phyloP scores from a whole-genome alignment of 768 basidiomycete species.

The Tricholoma matsutake region DNA sequence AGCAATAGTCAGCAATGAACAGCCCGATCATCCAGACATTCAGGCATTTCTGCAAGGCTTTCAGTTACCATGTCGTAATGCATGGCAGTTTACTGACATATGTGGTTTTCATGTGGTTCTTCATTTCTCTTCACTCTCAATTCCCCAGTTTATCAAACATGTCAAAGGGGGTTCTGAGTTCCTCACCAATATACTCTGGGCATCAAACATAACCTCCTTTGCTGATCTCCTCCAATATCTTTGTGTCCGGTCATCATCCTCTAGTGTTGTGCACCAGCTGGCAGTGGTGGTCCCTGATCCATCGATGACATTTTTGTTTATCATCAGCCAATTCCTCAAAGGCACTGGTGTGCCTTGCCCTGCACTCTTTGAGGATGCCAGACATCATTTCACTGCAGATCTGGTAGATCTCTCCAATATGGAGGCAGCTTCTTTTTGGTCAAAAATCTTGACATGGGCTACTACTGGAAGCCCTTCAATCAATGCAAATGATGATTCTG shows the following conservation, averaged over 20 bases:
- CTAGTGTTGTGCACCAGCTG: background rate
- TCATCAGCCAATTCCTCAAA: background rate
- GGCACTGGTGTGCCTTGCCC: conserved; percentile 2
- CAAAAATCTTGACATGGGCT: conserved; percentile 5
- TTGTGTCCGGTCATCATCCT: background rate
- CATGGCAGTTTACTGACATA: conserved; percentile 1
- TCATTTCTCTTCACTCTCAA: background rate
- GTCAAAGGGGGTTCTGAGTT: conserved; percentile 7
- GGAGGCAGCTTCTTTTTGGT: background rate
- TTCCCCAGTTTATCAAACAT: background rate
- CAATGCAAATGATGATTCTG: background rate
- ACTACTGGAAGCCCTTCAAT: conserved; percentile 2
- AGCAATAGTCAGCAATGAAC: conserved; percentile 1
- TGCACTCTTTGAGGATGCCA: background rate
- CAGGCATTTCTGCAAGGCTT: conserved; percentile 7
- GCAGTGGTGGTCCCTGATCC: background rate
- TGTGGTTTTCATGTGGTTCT: background rate
- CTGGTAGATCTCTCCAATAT: background rate
- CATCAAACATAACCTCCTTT: conserved; percentile 1
- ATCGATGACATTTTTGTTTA: background rate
- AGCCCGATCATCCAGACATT: conserved; percentile 3
- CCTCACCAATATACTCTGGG: conserved; percentile 5
- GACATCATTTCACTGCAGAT: background rate
- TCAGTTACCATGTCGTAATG: conserved; percentile 8
- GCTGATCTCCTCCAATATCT: background rate